These are phyloP conservation scores for Talaromyces sp. DNA, from an alignment of 2,329 filamentous ascomycete genomes.

Conservation along the genomic window DNA sequence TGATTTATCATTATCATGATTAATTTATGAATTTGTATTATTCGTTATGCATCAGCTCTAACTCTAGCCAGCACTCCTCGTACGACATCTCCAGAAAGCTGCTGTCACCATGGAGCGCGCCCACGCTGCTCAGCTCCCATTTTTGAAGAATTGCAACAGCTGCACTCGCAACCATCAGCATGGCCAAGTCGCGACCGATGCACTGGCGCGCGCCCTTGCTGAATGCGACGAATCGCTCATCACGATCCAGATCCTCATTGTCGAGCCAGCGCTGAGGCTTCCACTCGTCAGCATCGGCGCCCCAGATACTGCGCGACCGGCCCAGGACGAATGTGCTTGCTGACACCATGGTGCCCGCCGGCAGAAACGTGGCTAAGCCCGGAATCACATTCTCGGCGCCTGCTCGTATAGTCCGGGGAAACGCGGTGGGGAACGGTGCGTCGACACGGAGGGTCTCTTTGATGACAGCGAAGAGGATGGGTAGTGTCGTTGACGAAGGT, in stretches of 20 bases:
- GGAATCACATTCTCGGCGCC: conserved; percentile 14
- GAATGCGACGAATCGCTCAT: conserved; percentile 14
- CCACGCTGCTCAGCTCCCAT: conserved; percentile 12
- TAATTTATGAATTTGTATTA: background rate
- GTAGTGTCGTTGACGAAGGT: background rate
- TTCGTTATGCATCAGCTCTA: background rate
- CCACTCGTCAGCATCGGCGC: conserved; percentile 13
- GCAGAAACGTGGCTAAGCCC: conserved; percentile 9
- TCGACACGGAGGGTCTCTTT: conserved; percentile 15
- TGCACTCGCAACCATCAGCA: conserved; percentile 12
- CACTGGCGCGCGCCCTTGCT: conserved; percentile 16
- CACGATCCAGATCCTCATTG: conserved; percentile 13
- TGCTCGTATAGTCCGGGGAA: conserved; percentile 14
- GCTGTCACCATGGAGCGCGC: conserved; percentile 11
- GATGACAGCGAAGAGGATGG: conserved; percentile 15
- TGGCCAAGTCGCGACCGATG: conserved; percentile 14
- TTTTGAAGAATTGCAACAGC: conserved; percentile 8
- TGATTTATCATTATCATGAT: too few species aligned
- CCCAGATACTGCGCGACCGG: conserved; percentile 15
- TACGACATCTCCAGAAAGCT: conserved; percentile 17
- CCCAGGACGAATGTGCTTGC: conserved; percentile 16
- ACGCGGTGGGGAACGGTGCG: conserved; percentile 14
- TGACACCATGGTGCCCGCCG: conserved; percentile 15
- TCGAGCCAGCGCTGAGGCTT: conserved; percentile 15
- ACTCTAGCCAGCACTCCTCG: conserved; percentile 12